phyloP scores from a whole-genome alignment of 73 alveolate species.

The Halteria grandinella region DNA sequence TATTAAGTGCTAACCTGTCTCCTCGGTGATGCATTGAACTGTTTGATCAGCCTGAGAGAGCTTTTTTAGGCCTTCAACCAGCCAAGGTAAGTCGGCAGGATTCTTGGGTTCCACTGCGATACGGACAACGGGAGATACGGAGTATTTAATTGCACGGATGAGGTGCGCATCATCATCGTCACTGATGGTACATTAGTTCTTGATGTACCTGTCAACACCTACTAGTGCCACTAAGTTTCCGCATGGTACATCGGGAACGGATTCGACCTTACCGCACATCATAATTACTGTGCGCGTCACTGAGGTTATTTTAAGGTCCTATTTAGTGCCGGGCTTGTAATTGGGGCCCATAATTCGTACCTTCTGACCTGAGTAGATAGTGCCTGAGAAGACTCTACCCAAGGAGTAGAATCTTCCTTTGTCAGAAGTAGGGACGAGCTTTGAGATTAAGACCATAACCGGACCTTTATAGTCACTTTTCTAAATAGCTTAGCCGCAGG shows the following conservation, averaged over 20 bases:
- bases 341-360: constrained; percentile 99
- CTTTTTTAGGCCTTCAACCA: constrained; percentile 97
- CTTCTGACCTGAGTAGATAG: constrained; percentile 95
- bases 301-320: constrained; percentile 92
- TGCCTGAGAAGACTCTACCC: constrained; percentile 99
- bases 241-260: constrained; percentile 96
- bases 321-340: constrained; percentile 97
- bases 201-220: constrained; percentile 94
- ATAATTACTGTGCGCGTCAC: constrained; percentile 96
- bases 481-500: constrained; percentile 92
- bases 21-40: constrained; percentile 93
- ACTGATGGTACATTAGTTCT: constrained; percentile 97
- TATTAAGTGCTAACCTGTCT: constrained; percentile 95
- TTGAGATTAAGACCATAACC: constrained; percentile 97
- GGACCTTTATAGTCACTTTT: constrained; percentile 99
- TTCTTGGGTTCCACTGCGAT: constrained; percentile 98
- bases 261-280: constrained; percentile 94
- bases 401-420: constrained; percentile 99
- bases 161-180: constrained; percentile 93
- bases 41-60: constrained; percentile 96
- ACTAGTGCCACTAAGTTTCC: constrained; percentile 98
- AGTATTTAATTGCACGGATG: constrained; percentile 97
- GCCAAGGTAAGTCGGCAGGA: constrained; percentile 97
- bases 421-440: constrained; percentile 98
- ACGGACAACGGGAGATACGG: constrained; percentile 99